These are phyloP conservation scores for Eruca vesicaria DNA, from an alignment of 441 rosid genomes.

Conservation along the genomic window DNA sequence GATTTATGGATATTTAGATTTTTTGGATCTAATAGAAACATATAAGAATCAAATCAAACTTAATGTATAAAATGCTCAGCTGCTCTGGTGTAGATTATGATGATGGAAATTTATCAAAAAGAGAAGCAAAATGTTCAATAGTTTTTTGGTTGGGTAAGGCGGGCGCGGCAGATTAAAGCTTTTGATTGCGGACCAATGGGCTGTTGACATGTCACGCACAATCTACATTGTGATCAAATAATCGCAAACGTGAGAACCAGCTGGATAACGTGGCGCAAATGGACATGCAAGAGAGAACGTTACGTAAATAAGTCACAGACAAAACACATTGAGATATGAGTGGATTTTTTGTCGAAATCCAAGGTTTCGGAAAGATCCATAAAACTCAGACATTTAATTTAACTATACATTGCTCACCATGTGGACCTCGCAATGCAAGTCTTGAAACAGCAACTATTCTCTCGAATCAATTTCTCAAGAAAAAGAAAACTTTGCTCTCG, in stretches of 20 bases:
- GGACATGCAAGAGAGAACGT: constrained; percentile 30
- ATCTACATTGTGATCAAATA: constrained; percentile 33
- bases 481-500: constrained; percentile 14
- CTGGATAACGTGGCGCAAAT: constrained; percentile 26
- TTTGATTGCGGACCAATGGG: constrained; percentile 26
- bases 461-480: background rate
- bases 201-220: constrained; percentile 13
- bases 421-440: constrained; percentile 31
- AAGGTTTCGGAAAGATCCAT: constrained; percentile 28
- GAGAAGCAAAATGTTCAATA: background rate
- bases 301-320: constrained; percentile 29
- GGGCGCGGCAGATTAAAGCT: constrained; percentile 29
- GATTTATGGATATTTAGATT: no score
- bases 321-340: constrained; percentile 17
- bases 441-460: constrained; percentile 35
- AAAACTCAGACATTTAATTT: constrained; percentile 18
- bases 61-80: no score
- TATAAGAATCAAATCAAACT: no score
- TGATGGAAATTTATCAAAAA: background rate
- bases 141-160: constrained; percentile 21
- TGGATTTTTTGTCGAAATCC: constrained; percentile 28
- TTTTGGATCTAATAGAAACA: no score
- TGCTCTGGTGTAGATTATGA: no score
- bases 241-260: constrained; percentile 22
- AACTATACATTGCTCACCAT: constrained; percentile 20